Evolutionary conservation across 768 basidiomycete species (phyloP), one percentile per base, ranked within the genome.

Genomic region (Tricholoma terreum): DNA sequence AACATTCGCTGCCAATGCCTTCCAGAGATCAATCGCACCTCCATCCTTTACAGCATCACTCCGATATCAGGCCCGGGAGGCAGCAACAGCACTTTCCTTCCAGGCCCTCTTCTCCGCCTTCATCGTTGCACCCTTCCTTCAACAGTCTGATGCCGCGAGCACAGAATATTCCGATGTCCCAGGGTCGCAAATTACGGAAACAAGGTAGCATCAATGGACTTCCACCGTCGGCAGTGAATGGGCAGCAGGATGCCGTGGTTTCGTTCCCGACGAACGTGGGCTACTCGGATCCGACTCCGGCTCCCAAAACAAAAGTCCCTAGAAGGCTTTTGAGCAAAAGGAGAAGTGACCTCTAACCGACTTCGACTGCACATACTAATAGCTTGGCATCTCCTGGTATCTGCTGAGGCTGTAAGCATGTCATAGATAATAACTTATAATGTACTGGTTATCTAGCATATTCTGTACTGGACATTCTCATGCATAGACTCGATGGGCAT

Each of bases 251-350:
- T 3, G 34, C 12, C 34, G 34, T 7, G 9, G 46, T 49, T 9
- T 31, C 46, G 6, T 49, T 49, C 4, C n/a, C 30, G 30, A 27
- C 46, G 8, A 49, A 49, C 27, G 46, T 67, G 46, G 65, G 66
- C 38, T 52, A 34, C 48, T 57, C 24, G 40, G 57, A 21, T 17
- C 27, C n/a, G n/a, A 6, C 22, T 45, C 14, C 43, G 5, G 22
- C n/a, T 3, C 46, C 27, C n/a, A 56, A 65, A 55, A 57, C 75
- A 35, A 75, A 70, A 61, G 60, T 57, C 22, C 63, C 69, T 15
- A 76, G 74, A 61, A 73, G 71, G 56, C 65, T 79, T 7, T 66
- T 80, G 58, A 81, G 76, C 66, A 81, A 80, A 64, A 72, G 75
- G 54, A 71, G 74, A 58, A 67, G 69, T 6, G 73, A 77, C 57